Evolutionary conservation across 2,329 filamentous ascomycete species (phyloP), one percentile per base, ranked within the genome.

Genomic region (Arthrobotrys sinensis): DNA sequence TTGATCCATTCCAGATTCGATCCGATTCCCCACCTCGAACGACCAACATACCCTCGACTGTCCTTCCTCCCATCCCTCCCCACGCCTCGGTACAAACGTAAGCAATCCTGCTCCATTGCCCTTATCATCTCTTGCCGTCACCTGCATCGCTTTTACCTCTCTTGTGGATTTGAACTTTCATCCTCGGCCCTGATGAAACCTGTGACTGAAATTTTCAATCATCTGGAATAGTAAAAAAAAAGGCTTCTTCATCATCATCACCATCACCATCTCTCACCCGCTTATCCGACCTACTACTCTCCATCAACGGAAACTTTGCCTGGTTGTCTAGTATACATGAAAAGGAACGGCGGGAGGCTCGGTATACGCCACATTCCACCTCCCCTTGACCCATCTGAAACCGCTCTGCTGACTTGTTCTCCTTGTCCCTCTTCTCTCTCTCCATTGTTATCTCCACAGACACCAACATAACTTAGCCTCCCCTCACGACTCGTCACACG

Each of bases 271-370:
- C 50, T 53, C 28, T 50, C 28, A 8, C n/a, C 34, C 46, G 14
- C 21, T 32, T 34, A 34, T 24, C 19, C 24, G 52, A 70, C 65
- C 52, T 69, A 60, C 24, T 32, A 28, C 16, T 55, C 16, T 32
- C 21, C 46, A 16, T 21, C 45, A 48, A 43, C 55, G 8, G n/a
- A n/a, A 48, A 16, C 5, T 21, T 11, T 24, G 60, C 45, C 43
- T 19, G 28, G 28, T 24, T 21, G 45, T 48, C 43, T 65, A 45
- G 34, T 24, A 66, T 66, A 73, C 62, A 73, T 73, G 69, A 57
- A 65, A 63, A 75, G 46, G 62, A 46, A 66, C 40, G 66, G 62
- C 69, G 66, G 66, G 66, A 64, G 73, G 57, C 73, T 77, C 67
- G 67, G 73, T 71, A 77, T 45, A 63, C 34, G 32, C 57, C 43